Evolutionary conservation across 2,329 filamentous ascomycete genomes (phyloP).

Genomic region (Aureobasidium sp.): DNA sequence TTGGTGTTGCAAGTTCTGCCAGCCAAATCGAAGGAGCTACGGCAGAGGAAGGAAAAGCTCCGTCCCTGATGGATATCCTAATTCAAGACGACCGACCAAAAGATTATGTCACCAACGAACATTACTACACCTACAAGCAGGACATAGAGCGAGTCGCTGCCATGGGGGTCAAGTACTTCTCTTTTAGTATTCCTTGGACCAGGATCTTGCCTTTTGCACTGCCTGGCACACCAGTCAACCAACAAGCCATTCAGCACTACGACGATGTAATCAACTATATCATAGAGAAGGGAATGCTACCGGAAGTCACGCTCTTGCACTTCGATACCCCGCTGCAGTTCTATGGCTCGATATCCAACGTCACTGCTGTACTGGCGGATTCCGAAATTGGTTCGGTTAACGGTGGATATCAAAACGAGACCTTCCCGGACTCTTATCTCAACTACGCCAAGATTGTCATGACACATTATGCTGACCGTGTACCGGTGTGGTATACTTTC

Average conservation of each 20-base stretch:
- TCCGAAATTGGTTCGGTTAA: not conserved
- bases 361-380: conserved; percentile 23
- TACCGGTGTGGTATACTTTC: conserved; percentile 33
- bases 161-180: conserved; percentile 27
- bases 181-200: conserved; percentile 41
- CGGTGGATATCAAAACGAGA: conserved; percentile 25
- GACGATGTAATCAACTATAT: conserved; percentile 40
- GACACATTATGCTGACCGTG: conserved; percentile 30
- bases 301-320: conserved; percentile 41
- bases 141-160: conserved; percentile 34
- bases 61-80: conserved; percentile 12
- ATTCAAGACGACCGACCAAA: conserved; percentile 20
- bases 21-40: conserved; percentile 23
- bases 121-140: conserved; percentile 46
- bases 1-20: conserved; percentile 21
- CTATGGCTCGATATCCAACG: not conserved
- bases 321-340: conserved; percentile 30
- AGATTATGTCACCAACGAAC: conserved; percentile 16
- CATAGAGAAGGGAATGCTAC: conserved; percentile 37
- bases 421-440: conserved; percentile 29
- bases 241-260: conserved; percentile 40
- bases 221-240: conserved; percentile 37
- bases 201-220: conserved; percentile 41
- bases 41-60: conserved; percentile 19
- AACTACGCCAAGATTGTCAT: conserved; percentile 33